Percentiles rank a stretch among this genome's conserved stretches.
These are phyloP conservation scores for Emmonsiellopsis sp. DNA, from an alignment of 2,329 filamentous ascomycete species.

Conservation along the genomic window DNA sequence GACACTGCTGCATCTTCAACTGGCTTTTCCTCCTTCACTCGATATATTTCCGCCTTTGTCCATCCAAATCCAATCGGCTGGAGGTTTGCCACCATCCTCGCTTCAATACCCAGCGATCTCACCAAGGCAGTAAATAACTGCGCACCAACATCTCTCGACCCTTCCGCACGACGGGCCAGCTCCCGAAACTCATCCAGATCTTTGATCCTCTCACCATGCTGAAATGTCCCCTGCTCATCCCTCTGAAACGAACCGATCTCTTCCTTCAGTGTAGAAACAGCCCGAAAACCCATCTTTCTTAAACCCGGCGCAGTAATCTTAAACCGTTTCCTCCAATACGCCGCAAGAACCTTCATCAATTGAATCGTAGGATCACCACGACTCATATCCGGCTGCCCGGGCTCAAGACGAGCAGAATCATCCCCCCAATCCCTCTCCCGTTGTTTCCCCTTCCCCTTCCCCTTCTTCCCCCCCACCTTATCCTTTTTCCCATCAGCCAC, in stretches of 20 bases:
- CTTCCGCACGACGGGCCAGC: conserved; percentile 59
- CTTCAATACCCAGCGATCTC: conserved; percentile 69
- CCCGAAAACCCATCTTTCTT: conserved; percentile 83
- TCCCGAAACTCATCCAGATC: conserved; percentile 58
- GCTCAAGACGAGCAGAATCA: conserved; percentile 59
- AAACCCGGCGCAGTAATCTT: conserved; percentile 66
- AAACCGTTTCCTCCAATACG: conserved; percentile 85
- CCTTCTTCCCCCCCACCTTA: conserved; percentile 32
- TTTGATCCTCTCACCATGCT: conserved; percentile 69
- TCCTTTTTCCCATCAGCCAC: conserved; percentile 32
- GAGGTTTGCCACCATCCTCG: conserved; percentile 72
- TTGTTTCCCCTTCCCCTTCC: conserved; percentile 18
- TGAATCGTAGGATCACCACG: conserved; percentile 71
- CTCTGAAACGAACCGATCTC: conserved; percentile 61
- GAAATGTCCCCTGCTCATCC: conserved; percentile 49
- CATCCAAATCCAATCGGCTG: conserved; percentile 86
- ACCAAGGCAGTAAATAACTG: conserved; percentile 84
- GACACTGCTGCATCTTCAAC: conserved; percentile 6
- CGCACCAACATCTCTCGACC: conserved; percentile 77
- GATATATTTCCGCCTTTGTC: conserved; percentile 75
- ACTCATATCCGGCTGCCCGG: conserved; percentile 65
- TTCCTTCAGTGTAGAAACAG: conserved; percentile 63
- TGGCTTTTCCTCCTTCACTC: conserved; percentile 27
- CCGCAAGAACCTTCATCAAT: conserved; percentile 64
- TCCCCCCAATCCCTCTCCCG: conserved; percentile 59